Percentiles rank a stretch among this genome's conserved stretches.
Conservation (phyloP, 805 yeast species). For the Ascoidea rubescens region DNA sequence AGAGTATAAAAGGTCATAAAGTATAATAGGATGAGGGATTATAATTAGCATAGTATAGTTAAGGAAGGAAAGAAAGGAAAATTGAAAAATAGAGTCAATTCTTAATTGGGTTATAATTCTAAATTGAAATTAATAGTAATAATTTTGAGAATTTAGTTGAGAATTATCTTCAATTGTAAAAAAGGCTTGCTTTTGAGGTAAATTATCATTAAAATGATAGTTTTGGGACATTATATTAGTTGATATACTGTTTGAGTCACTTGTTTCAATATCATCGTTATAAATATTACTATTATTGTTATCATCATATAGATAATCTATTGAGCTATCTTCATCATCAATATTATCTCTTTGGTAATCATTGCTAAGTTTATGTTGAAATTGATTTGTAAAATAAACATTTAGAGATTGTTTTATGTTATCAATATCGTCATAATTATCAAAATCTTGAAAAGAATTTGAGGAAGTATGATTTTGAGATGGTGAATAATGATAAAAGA, state of each 20-base stretch:
- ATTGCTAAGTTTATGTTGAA: neutral
- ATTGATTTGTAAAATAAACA: neutral
- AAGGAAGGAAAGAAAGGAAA: neutral
- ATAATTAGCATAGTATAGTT: neutral
- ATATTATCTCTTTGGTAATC: neutral
- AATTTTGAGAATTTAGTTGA: no score
- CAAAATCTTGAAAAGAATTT: neutral
- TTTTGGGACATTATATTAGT: no score
- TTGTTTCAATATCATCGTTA: neutral
- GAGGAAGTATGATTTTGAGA: neutral
- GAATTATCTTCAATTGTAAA: neutral
- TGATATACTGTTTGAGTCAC: no score
- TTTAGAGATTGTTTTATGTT: neutral
- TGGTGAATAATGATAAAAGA: neutral
- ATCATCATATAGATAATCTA: neutral
- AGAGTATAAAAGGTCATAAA: neutral
- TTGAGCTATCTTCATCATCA: neutral
- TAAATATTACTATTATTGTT: no score
- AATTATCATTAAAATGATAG: neutral
- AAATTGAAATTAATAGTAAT: neutral
- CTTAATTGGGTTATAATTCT: neutral
- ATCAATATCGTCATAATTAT: neutral
- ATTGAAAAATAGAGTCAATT: neutral
- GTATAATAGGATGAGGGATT: neutral
- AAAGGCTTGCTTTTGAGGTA: neutral